Evolutionary conservation across 1,284 basidiomycete genomes (phyloP).

Genomic region (Rhodotorula glutinis): DNA sequence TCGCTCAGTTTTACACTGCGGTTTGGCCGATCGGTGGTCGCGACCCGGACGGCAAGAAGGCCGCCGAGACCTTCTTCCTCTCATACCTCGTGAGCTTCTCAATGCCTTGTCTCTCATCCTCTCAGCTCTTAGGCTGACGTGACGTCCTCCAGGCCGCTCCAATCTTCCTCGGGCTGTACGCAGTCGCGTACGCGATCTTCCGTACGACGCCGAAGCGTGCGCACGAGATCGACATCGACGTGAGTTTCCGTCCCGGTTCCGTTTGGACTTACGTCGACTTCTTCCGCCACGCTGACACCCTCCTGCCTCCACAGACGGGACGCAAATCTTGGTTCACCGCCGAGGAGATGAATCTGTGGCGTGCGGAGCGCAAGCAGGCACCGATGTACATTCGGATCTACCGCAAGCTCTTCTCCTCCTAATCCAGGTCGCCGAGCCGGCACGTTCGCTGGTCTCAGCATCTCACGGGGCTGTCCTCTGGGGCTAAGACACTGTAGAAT

Average conservation of each 20-base stretch:
- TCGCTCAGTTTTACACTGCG: constrained; percentile 48
- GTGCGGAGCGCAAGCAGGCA: constrained; percentile 45
- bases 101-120: not conserved
- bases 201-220: constrained; percentile 46
- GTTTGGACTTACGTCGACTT: too few relatives aligned
- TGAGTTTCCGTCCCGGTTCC: too few relatives aligned
- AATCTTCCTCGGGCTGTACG: constrained; percentile 46
- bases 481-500: too few relatives aligned
- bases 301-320: constrained; percentile 43
- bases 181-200: constrained; percentile 47
- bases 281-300: not conserved
- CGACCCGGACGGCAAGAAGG: constrained; percentile 24
- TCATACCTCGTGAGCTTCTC: constrained; percentile 46
- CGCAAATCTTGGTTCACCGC: constrained; percentile 51
- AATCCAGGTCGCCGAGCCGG: too few relatives aligned
- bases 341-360: constrained; percentile 45
- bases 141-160: constrained; percentile 36
- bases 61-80: constrained; percentile 53
- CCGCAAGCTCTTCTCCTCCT: constrained; percentile 47
- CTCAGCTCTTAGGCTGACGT: not conserved
- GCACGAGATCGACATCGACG: constrained; percentile 51
- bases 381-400: constrained; percentile 45
- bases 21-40: constrained; percentile 45
- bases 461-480: too few relatives aligned
- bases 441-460: too few relatives aligned